A percentile compares a stretch with the other conserved stretches of the same genome.
These are phyloP conservation scores for Herpotrichia juniperi DNA, from an alignment of 2,329 filamentous ascomycete species.

Conservation along the genomic window DNA sequence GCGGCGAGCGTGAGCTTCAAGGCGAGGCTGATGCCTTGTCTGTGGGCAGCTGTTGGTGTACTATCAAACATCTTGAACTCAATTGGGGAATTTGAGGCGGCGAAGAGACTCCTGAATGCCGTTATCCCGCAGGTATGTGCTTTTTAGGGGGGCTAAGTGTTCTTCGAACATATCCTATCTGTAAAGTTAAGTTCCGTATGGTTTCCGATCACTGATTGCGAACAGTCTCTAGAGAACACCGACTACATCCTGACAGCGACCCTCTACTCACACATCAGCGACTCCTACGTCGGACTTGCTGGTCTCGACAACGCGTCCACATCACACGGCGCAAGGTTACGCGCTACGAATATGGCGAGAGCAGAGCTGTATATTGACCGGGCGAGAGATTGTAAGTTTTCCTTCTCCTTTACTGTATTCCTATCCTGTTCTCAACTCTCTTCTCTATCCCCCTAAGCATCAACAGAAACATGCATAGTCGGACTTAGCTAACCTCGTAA, in stretches of 20 bases:
- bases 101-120: slow-evolving; percentile 67
- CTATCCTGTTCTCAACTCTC: not conserved
- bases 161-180: not conserved
- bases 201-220: not conserved
- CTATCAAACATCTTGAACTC: slow-evolving; percentile 72
- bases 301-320: slow-evolving; percentile 50
- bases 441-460: not conserved
- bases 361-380: slow-evolving; percentile 44
- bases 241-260: slow-evolving; percentile 66
- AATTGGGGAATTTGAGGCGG: slow-evolving; percentile 72
- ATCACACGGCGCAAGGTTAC: slow-evolving; percentile 18
- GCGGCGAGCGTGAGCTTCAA: slow-evolving; percentile 77
- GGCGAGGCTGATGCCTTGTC: slow-evolving; percentile 68
- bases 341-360: slow-evolving; percentile 30
- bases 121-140: slow-evolving; percentile 72
- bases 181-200: not conserved
- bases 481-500: not conserved
- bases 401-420: no score
- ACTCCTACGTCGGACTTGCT: slow-evolving; percentile 80
- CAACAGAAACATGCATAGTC: not conserved
- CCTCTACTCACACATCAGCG: slow-evolving; percentile 73
- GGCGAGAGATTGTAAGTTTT: slow-evolving; percentile 40
- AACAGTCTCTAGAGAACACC: slow-evolving; percentile 67
- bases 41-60: slow-evolving; percentile 75
- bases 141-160: not conserved